phyloP scores from a whole-genome alignment of 306 rosid species.

The Dryas octopetala region DNA sequence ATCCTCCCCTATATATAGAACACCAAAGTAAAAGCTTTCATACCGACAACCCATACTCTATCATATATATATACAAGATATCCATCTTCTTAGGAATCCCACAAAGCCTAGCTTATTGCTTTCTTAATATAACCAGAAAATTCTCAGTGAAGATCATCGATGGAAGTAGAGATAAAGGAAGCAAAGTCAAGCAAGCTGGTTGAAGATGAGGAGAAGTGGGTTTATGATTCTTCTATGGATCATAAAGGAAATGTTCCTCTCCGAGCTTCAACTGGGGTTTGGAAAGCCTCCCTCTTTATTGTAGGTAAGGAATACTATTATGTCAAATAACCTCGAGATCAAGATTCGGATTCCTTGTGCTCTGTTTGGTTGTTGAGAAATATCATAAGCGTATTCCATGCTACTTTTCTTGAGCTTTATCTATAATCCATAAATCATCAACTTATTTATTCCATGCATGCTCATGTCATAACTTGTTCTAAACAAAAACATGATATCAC shows the following conservation, averaged over 20 bases:
- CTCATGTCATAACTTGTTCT: too few relatives aligned
- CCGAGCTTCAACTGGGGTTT: conserved; percentile 39
- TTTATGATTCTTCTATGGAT: conserved; percentile 43
- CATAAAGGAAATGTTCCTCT: conserved; percentile 38
- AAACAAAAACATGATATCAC: too few relatives aligned
- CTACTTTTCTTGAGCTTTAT: background rate
- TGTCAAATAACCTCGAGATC: background rate
- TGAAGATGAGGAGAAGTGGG: conserved; percentile 33
- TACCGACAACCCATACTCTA: background rate
- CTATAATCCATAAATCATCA: background rate
- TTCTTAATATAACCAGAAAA: too few relatives aligned
- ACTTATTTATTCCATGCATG: too few relatives aligned
- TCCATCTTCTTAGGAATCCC: too few relatives aligned
- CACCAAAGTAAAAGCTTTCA: conserved; percentile 10
- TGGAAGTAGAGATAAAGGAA: too few relatives aligned
- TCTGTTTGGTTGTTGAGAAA: conserved; percentile 11
- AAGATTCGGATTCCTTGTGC: background rate
- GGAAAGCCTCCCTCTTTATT: conserved; percentile 39
- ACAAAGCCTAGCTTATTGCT: too few relatives aligned
- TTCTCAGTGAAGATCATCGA: too few relatives aligned
- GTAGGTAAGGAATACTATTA: conserved; percentile 23
- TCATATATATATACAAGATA: too few relatives aligned
- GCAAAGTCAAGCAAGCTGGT: conserved; percentile 11
- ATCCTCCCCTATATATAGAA: conserved; percentile 52
- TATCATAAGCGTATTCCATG: background rate